Percentiles rank a stretch among this genome's conserved stretches.
Conservation (phyloP, 768 basidiomycete species). For the Porpolomopsis calyptriformis region DNA sequence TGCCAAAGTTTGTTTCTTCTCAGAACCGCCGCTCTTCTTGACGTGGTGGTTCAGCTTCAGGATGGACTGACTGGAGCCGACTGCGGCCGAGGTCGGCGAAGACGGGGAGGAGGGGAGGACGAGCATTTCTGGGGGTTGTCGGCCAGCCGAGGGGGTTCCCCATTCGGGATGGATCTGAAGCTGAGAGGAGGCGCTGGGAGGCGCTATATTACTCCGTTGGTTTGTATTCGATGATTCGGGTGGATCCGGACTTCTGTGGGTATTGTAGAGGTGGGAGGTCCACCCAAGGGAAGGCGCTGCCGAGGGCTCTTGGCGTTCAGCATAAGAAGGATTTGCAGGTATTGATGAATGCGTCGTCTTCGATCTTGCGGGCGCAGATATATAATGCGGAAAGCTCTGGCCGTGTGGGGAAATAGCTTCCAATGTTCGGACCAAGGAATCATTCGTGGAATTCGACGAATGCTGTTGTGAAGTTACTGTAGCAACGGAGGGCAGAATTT, state of each 20-base stretch:
- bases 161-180: not conserved
- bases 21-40: constrained; percentile 5
- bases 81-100: not conserved
- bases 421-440: not conserved
- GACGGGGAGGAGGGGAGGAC: not conserved
- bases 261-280: not conserved
- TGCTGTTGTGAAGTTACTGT: not conserved
- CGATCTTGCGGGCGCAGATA: not conserved
- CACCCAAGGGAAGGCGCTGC: not conserved
- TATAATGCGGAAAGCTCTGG: not conserved
- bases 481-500: not conserved
- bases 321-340: not conserved
- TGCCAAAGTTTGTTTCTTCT: constrained; percentile 23
- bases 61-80: not conserved
- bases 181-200: not conserved
- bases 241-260: not conserved
- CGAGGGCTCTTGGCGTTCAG: not conserved
- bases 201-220: not conserved
- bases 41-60: not conserved
- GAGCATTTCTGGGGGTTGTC: not conserved
- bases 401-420: not conserved
- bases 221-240: not conserved
- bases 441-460: not conserved
- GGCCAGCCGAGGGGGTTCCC: not conserved
- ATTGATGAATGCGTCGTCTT: not conserved